phyloP scores from a whole-genome alignment of 148 eudicot genomes.

The Simmondsia chinensis region DNA sequence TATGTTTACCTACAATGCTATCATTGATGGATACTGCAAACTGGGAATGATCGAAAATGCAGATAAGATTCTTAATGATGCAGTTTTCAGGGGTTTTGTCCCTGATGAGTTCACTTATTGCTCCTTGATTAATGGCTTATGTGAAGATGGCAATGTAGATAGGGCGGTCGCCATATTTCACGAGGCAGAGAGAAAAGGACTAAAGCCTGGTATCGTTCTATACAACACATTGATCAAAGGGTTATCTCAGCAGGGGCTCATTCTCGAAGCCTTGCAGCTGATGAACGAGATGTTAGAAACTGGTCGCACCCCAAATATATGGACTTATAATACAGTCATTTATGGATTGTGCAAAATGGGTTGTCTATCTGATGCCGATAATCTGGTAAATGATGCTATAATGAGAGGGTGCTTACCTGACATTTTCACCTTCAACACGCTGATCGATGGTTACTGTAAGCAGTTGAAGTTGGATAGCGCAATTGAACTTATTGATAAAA shows the following conservation, averaged over 20 bases:
- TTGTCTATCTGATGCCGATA: constrained; percentile 72
- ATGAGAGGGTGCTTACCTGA: constrained; percentile 74
- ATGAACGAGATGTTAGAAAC: constrained; percentile 63
- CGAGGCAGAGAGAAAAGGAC: constrained; percentile 50
- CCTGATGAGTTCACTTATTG: constrained; percentile 81
- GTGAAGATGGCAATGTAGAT: constrained; percentile 64
- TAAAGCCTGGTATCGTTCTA: constrained; percentile 43
- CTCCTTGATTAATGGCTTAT: constrained; percentile 66
- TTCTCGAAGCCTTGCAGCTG: constrained; percentile 62
- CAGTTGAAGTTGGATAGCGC: constrained; percentile 65
- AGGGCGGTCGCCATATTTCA: constrained; percentile 53
- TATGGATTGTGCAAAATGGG: constrained; percentile 88
- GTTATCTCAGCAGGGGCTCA: constrained; percentile 55
- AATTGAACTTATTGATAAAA: constrained; percentile 53
- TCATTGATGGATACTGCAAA: constrained; percentile 79
- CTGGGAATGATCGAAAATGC: constrained; percentile 63
- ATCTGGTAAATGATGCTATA: constrained; percentile 62
- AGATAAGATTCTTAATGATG: constrained; percentile 53
- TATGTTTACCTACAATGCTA: constrained; percentile 70
- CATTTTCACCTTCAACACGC: constrained; percentile 78
- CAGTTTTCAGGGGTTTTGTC: constrained; percentile 57
- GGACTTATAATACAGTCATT: constrained; percentile 78
- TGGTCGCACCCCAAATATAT: constrained; percentile 62
- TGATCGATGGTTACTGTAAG: constrained; percentile 89
- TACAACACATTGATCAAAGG: constrained; percentile 88